Base-by-base conservation (phyloP, 768 basidiomycete species). In the Thelephora ganbajun region DNA sequence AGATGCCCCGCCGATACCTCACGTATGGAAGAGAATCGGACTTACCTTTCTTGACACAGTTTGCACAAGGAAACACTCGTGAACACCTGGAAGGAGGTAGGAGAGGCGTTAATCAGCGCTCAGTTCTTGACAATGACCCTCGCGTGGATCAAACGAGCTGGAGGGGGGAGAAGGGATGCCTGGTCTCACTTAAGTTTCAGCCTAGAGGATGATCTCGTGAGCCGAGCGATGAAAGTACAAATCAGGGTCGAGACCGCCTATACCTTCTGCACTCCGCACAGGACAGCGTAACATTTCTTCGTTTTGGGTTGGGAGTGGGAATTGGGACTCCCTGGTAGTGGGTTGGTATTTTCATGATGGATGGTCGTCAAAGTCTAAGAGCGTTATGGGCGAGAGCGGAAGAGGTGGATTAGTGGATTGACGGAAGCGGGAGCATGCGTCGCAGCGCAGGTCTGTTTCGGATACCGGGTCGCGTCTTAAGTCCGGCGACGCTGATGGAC, bases 221-320 rank as follows among this genome's bases (percentile, higher is more conserved):
- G 46, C 19, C 50, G 22, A 36, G 46, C 50, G 36, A 18, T 39
- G 42, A 37, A 51, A 41, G 22, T 44, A 46, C 30, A 42, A 13
- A 9, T 26, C 18, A 42, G 3, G 50, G 45, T 37, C 20, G n/a
- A 34, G 16, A 13, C 51, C 57, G 35, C 48, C 54, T 60, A 62
- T 48, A 79, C 79, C 80, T 72, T 57, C 80, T 69, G 64, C 80
- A 83, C 61, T 83, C 80, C 6, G 79, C 78, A 61, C 80, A 83
- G 1, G 76, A 78, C 11, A 79, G 63, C 19, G 76, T 72, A 11
- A 71, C 68, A 22, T 72, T 62, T 20, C 63, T 60, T 50, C 53
- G 59, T 47, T 55, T 59, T 60, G 51, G 56, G 47, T 57, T 56
- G 46, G 18, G 11, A 20, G 23, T 18, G 35, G 44, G 19, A 49